These are phyloP conservation scores for Starmerella gropengiesseri DNA, from an alignment of 805 yeast species.

Conservation along the genomic window DNA sequence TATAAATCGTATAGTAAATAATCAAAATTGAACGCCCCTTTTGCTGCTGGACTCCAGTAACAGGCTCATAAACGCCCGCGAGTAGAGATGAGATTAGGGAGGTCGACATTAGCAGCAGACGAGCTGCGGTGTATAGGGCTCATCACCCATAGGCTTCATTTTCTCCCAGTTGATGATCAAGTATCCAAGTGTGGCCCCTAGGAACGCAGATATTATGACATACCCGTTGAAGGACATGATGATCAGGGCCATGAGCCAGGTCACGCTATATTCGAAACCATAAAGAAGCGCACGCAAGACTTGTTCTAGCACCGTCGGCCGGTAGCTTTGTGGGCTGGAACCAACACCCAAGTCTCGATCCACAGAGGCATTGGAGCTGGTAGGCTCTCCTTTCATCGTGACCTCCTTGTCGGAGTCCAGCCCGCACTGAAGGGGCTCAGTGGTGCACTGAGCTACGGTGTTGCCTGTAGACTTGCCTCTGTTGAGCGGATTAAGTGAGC, in stretches of 20 bases:
- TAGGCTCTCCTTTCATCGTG: not conserved
- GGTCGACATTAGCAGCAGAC: conserved; percentile 5
- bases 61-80: too few relatives aligned
- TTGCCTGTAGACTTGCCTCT: too few relatives aligned
- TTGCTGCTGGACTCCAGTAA: too few relatives aligned
- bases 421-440: not conserved
- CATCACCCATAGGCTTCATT: not conserved
- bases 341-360: not conserved
- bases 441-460: not conserved
- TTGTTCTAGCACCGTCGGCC: conserved; percentile 43
- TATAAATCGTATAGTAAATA: too few relatives aligned
- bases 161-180: conserved; percentile 41
- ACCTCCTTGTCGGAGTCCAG: too few relatives aligned
- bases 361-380: not conserved
- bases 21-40: too few relatives aligned
- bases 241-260: conserved; percentile 56
- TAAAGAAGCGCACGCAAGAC: conserved; percentile 39
- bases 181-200: conserved; percentile 53
- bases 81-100: not conserved
- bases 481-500: too few relatives aligned
- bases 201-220: conserved; percentile 48
- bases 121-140: conserved; percentile 7
- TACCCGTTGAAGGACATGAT: conserved; percentile 71
- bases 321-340: conserved; percentile 3
- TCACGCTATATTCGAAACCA: conserved; percentile 51